Evolutionary conservation across 257 asterid genomes (phyloP).

Genomic region (Galeopsis tetrahit): DNA sequence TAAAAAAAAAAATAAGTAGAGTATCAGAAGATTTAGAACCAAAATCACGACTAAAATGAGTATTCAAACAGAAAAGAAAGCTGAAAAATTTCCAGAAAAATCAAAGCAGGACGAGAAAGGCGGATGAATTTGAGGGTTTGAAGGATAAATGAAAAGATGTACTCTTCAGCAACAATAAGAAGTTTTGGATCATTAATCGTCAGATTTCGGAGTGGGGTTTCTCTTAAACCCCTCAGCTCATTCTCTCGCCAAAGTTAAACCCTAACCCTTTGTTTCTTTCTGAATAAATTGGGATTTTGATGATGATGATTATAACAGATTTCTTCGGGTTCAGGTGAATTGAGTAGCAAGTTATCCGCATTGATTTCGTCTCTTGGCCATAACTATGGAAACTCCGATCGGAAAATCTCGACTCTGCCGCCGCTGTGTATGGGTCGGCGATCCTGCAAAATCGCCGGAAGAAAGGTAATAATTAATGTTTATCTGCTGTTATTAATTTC

Average conservation of each 20-base stretch:
- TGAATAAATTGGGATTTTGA: conserved; percentile 10
- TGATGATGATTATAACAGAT: not conserved
- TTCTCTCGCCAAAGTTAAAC: conserved; percentile 46
- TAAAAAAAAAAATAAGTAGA: too few species aligned
- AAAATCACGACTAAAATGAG: too few species aligned
- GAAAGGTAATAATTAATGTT: conserved; percentile 62
- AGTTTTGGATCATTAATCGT: conserved; percentile 58
- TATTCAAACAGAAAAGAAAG: too few species aligned
- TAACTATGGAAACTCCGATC: conserved; percentile 43
- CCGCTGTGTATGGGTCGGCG: conserved; percentile 93
- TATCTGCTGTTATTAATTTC: not conserved
- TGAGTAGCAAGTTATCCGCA: conserved; percentile 45
- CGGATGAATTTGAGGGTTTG: too few species aligned
- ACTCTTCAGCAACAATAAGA: conserved; percentile 54
- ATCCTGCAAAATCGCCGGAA: conserved; percentile 87
- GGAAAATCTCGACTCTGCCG: conserved; percentile 67
- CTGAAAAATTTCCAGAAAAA: too few species aligned
- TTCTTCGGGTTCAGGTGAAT: conserved; percentile 45
- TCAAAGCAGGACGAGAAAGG: too few species aligned
- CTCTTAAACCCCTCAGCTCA: conserved; percentile 50
- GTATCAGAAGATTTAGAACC: too few species aligned
- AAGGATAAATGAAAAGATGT: conserved; percentile 33
- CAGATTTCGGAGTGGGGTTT: conserved; percentile 71
- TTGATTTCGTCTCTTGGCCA: conserved; percentile 45
- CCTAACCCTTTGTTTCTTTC: conserved; percentile 21